Conservation (phyloP, 768 basidiomycete species). For the Suillus hirtellus region DNA sequence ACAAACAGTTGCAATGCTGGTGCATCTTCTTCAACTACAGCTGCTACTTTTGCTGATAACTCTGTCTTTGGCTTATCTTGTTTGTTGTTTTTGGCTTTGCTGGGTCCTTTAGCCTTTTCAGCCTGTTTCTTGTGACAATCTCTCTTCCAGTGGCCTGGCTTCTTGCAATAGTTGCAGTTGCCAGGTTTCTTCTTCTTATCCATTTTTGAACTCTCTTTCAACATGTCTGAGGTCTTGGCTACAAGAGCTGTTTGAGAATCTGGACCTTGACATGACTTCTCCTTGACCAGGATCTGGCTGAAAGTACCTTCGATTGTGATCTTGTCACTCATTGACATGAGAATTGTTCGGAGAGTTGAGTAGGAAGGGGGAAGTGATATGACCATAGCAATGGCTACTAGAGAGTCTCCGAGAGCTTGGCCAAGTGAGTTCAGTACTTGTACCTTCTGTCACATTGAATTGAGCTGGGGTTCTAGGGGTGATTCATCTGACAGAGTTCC, state of each 20-base stretch:
- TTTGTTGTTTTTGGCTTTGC: not conserved
- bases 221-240: not conserved
- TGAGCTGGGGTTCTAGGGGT: not conserved
- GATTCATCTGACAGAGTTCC: not conserved
- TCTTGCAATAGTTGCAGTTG: not conserved
- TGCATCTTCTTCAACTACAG: not conserved
- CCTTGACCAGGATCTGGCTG: not conserved
- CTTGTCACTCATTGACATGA: conserved; percentile 15
- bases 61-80: not conserved
- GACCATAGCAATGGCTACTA: conserved; percentile 5
- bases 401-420: not conserved
- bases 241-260: not conserved
- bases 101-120: not conserved
- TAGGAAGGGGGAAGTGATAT: conserved; percentile 24
- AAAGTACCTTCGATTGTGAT: not conserved
- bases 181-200: not conserved
- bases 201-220: not conserved
- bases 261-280: not conserved
- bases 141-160: not conserved
- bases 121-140: not conserved
- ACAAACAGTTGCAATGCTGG: not conserved
- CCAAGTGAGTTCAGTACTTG: not conserved
- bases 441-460: conserved; percentile 3
- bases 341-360: conserved; percentile 21
- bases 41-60: not conserved